phyloP scores from a whole-genome alignment of 1,139 yeast species.

The Suhomyces panamericanus region DNA sequence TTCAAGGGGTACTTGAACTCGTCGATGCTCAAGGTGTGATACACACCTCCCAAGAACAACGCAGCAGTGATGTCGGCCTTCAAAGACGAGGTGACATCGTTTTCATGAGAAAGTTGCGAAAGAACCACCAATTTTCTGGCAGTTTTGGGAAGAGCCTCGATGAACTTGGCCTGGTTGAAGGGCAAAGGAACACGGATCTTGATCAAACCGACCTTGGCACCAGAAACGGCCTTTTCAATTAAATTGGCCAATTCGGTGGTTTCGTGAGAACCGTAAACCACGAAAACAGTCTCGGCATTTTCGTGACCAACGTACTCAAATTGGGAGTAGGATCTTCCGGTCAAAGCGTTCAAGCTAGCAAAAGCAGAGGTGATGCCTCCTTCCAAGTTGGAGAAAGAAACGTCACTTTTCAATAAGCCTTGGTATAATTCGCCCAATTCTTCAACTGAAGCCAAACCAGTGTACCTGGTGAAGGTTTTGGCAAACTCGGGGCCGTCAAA shows the following conservation, averaged over 20 bases:
- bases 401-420: slow-evolving; percentile 32
- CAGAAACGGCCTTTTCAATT: slow-evolving; percentile 34
- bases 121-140: slow-evolving; percentile 64
- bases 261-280: slow-evolving; percentile 74
- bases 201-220: slow-evolving; percentile 57
- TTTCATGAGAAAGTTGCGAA: slow-evolving; percentile 47
- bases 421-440: slow-evolving; percentile 46
- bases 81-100: slow-evolving; percentile 41
- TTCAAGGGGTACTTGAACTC: slow-evolving; percentile 54
- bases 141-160: slow-evolving; percentile 56
- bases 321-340: slow-evolving; percentile 61
- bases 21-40: slow-evolving; percentile 39
- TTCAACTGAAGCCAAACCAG: slow-evolving; percentile 46
- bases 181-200: slow-evolving; percentile 80
- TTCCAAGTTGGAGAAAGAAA: slow-evolving; percentile 31
- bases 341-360: slow-evolving; percentile 51
- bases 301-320: slow-evolving; percentile 71
- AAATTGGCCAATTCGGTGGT: slow-evolving; percentile 53
- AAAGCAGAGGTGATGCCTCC: slow-evolving; percentile 46
- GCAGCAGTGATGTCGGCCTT: slow-evolving; percentile 76
- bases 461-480: slow-evolving; percentile 54
- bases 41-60: slow-evolving; percentile 54
- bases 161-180: slow-evolving; percentile 63
- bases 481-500: slow-evolving; percentile 78
- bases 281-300: slow-evolving; percentile 69